Percentiles rank a stretch among this genome's conserved stretches.
These are phyloP conservation scores for Mortierella sp. DNA, from an alignment of 371 early-diverging fungal species.

Conservation along the genomic window DNA sequence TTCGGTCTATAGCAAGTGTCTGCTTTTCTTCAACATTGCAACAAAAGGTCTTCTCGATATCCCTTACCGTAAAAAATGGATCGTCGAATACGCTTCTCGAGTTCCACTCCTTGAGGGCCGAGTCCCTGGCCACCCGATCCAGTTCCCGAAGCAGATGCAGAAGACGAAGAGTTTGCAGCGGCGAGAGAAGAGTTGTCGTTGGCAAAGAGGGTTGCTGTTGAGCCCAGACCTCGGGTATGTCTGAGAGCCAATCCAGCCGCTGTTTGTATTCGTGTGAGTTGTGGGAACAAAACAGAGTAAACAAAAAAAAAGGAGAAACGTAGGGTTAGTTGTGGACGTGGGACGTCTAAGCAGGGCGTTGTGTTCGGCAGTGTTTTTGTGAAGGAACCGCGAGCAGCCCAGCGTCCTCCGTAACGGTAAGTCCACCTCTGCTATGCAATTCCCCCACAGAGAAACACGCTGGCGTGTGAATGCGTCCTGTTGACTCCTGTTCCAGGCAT, in stretches of 20 bases:
- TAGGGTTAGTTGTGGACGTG: background rate
- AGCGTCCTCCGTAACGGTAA: background rate
- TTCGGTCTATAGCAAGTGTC: background rate
- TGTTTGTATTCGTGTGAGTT: background rate
- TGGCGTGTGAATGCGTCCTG: background rate
- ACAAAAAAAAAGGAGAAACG: conserved; percentile 5
- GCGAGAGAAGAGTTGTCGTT: conserved; percentile 27
- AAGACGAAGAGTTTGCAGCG: conserved; percentile 18
- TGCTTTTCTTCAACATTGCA: background rate
- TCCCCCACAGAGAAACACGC: background rate
- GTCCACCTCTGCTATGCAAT: background rate
- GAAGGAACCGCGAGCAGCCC: background rate
- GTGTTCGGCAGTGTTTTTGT: background rate
- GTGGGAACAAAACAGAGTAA: background rate
- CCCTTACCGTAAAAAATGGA: conserved; percentile 55
- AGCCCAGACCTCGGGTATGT: conserved; percentile 23
- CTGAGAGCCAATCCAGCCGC: conserved; percentile 6
- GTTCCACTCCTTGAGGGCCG: conserved; percentile 10
- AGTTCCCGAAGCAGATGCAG: conserved; percentile 9
- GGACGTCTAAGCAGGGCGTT: background rate
- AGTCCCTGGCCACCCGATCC: background rate
- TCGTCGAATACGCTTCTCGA: conserved; percentile 51
- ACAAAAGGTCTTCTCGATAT: background rate
- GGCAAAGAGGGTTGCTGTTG: conserved; percentile 6
- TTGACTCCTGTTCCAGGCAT: background rate